These are phyloP conservation scores for Bidens hawaiensis DNA, from an alignment of 140 eudicot species.

Conservation along the genomic window DNA sequence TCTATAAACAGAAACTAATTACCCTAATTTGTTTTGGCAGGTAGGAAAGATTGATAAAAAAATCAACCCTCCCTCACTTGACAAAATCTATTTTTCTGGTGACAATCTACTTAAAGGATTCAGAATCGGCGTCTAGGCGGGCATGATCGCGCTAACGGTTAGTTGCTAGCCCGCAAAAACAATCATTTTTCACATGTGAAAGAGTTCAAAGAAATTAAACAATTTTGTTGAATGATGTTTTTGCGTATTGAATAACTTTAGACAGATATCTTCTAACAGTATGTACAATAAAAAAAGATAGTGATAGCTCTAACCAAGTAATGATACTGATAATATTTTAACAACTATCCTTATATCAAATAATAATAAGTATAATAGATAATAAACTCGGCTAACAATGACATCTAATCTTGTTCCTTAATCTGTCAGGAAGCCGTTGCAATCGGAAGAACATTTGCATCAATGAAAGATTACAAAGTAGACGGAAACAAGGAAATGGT, in stretches of 20 bases:
- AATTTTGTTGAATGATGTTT: too few relatives aligned
- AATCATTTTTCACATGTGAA: too few relatives aligned
- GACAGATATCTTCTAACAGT: too few relatives aligned
- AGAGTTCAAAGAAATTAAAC: too few relatives aligned
- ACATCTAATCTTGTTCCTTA: background rate
- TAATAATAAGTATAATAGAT: too few relatives aligned
- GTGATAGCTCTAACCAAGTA: too few relatives aligned
- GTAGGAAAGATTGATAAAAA: slow-evolving; percentile 49
- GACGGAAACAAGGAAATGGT: slow-evolving; percentile 95
- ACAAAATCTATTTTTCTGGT: slow-evolving; percentile 60
- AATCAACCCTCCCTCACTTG: slow-evolving; percentile 59
- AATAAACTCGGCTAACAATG: too few relatives aligned
- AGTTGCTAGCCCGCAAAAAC: slow-evolving; percentile 2
- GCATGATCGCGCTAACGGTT: slow-evolving; percentile 74
- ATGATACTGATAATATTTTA: too few relatives aligned
- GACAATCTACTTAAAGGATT: slow-evolving; percentile 61
- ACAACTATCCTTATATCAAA: too few relatives aligned
- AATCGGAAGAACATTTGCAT: slow-evolving; percentile 87
- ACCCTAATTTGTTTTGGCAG: slow-evolving; percentile 25
- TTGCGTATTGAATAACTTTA: too few relatives aligned
- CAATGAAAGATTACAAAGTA: slow-evolving; percentile 72
- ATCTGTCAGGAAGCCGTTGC: slow-evolving; percentile 79
- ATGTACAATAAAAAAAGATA: too few relatives aligned
- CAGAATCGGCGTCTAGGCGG: slow-evolving; percentile 57
- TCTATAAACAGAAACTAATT: background rate